A percentile compares a stretch with the other conserved stretches of the same genome.
These are phyloP conservation scores for Pichia sp. DNA, from an alignment of 1,139 yeast genomes.

Conservation along the genomic window DNA sequence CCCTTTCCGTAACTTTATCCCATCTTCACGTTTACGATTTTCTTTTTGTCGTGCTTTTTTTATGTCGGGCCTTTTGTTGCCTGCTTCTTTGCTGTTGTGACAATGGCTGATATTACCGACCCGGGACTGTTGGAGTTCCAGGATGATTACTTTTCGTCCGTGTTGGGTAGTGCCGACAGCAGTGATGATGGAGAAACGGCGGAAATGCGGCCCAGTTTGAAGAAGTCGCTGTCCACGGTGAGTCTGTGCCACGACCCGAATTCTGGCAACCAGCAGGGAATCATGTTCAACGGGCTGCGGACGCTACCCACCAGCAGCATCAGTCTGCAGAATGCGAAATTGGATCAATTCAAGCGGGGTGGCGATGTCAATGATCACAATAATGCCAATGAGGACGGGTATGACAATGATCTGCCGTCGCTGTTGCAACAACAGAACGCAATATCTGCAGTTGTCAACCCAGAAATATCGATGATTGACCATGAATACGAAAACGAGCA, in stretches of 20 bases:
- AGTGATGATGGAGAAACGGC: neutral
- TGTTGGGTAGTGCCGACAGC: slow-evolving; percentile 4
- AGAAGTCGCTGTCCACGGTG: slow-evolving; percentile 2
- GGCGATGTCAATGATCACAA: too few species aligned
- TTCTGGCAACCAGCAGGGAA: slow-evolving; percentile 2
- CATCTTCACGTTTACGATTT: too few species aligned
- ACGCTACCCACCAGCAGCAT: slow-evolving; percentile 7
- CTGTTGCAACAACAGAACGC: neutral
- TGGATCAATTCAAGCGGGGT: neutral
- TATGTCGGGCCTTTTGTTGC: too few species aligned
- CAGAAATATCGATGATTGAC: neutral
- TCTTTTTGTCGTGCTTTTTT: too few species aligned
- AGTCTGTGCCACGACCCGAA: neutral
- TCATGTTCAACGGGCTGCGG: slow-evolving; percentile 7
- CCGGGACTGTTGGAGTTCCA: slow-evolving; percentile 6
- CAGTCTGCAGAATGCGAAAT: slow-evolving; percentile 5
- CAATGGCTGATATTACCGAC: neutral
- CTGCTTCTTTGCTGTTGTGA: too few species aligned
- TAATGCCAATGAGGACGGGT: too few species aligned
- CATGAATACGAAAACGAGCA: too few species aligned
- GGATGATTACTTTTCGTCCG: slow-evolving; percentile 9
- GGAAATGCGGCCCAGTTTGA: neutral
- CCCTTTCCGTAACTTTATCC: too few species aligned
- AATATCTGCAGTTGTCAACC: neutral
- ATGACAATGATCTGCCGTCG: neutral